Conservation (phyloP, 176 grass and related monocot species). For the Bonia amplexicaulis region DNA sequence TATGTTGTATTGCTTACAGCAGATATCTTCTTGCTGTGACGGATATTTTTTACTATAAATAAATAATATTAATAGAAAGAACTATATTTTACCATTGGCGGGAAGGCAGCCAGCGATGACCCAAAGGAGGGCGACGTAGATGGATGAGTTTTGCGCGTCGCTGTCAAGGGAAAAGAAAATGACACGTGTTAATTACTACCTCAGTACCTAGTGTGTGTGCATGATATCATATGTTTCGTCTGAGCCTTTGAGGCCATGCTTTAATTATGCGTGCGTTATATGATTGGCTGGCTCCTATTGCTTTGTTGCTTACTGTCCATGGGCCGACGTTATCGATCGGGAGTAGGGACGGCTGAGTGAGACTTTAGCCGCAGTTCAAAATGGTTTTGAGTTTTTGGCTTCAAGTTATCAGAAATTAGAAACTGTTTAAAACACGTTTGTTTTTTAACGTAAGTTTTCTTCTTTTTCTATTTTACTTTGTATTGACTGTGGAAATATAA, state of each 20-base stretch:
- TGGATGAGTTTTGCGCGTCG: background rate
- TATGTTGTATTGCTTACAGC: too few relatives aligned
- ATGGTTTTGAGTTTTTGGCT: too few relatives aligned
- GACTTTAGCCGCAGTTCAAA: too few relatives aligned
- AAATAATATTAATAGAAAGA: too few relatives aligned
- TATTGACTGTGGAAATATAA: too few relatives aligned
- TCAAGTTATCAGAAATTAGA: too few relatives aligned
- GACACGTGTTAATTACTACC: background rate
- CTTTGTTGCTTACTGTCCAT: background rate
- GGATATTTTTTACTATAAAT: too few relatives aligned
- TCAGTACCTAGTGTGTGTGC: too few relatives aligned
- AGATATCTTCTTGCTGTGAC: too few relatives aligned
- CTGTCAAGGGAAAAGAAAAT: background rate
- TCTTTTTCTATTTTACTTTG: too few relatives aligned
- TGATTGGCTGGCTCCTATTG: background rate
- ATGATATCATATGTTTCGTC: too few relatives aligned
- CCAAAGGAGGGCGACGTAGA: background rate
- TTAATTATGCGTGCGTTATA: background rate
- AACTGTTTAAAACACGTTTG: accelerated
- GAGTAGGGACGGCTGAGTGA: background rate
- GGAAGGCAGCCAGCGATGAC: background rate
- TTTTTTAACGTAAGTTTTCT: too few relatives aligned
- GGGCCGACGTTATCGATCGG: background rate
- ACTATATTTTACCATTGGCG: background rate
- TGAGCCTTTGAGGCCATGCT: background rate